Conservation (phyloP, 495 filamentous ascomycete species). For the Halenospora varia region DNA sequence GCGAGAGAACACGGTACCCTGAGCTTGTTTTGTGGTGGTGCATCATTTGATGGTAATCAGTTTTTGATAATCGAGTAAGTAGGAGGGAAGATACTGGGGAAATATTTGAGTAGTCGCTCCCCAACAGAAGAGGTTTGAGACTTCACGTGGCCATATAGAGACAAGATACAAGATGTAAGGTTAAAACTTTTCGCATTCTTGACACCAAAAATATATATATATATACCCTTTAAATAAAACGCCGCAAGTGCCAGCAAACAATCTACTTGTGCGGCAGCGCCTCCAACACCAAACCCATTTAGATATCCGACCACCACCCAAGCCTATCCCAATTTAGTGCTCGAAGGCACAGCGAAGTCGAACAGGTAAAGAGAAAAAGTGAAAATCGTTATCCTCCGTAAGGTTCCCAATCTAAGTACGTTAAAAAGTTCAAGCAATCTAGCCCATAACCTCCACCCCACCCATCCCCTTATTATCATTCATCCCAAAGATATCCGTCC, state of each 20-base stretch:
- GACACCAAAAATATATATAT: neutral
- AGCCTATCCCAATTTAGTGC: neutral
- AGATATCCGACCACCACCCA: neutral
- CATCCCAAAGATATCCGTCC: neutral
- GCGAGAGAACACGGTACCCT: too few relatives aligned
- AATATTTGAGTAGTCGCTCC: too few relatives aligned
- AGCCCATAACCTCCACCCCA: neutral
- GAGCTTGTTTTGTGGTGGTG: too few relatives aligned
- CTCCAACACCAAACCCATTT: neutral
- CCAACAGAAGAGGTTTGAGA: too few relatives aligned
- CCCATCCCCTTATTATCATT: neutral
- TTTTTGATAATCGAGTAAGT: too few relatives aligned
- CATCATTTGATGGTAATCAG: too few relatives aligned
- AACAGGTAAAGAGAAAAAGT: neutral
- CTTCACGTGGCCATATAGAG: too few relatives aligned
- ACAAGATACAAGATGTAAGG: too few relatives aligned
- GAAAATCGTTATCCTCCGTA: too few relatives aligned
- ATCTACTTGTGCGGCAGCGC: neutral
- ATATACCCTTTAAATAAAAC: neutral
- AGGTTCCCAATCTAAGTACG: neutral
- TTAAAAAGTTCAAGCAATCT: neutral
- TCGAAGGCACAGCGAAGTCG: neutral
- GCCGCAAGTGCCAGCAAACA: neutral
- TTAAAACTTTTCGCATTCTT: neutral
- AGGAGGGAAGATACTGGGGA: too few relatives aligned